These are phyloP conservation scores for Dichotomopilus funicola DNA, from an alignment of 2,329 filamentous ascomycete species.

Conservation along the genomic window DNA sequence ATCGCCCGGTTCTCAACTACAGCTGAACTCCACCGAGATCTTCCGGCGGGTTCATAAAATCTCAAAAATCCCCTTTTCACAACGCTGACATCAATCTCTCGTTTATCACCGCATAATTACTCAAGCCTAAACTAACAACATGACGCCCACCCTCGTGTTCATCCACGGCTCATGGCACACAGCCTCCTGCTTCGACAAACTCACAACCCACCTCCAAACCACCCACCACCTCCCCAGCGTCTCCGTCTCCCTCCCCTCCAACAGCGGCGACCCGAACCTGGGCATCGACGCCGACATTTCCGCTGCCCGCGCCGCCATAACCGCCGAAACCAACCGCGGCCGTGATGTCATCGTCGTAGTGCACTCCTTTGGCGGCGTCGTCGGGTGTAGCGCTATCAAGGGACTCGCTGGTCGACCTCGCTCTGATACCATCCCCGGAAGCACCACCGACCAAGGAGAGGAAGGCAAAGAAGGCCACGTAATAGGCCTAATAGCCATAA, in stretches of 20 bases:
- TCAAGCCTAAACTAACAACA: too few relatives aligned
- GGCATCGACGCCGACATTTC: slow-evolving; percentile 39
- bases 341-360: slow-evolving; percentile 40
- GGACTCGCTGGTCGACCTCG: slow-evolving; percentile 28
- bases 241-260: slow-evolving; percentile 35
- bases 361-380: slow-evolving; percentile 45
- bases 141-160: slow-evolving; percentile 29
- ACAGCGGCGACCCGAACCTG: slow-evolving; percentile 27
- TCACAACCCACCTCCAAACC: slow-evolving; percentile 30
- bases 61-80: too few relatives aligned
- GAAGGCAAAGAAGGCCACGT: slow-evolving; percentile 30
- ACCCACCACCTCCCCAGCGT: slow-evolving; percentile 29
- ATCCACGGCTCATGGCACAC: slow-evolving; percentile 44
- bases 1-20: too few relatives aligned
- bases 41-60: too few relatives aligned
- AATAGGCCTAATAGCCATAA: slow-evolving; percentile 39
- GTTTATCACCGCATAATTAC: too few relatives aligned
- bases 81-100: too few relatives aligned
- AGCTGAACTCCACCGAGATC: too few relatives aligned
- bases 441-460: background rate
- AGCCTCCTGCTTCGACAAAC: slow-evolving; percentile 23
- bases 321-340: slow-evolving; percentile 30
- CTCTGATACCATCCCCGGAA: too few relatives aligned
- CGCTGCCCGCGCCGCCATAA: slow-evolving; percentile 32
- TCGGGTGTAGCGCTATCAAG: slow-evolving; percentile 40